phyloP scores from a whole-genome alignment of 257 asterid genomes.

The Solanum dulcamara region DNA sequence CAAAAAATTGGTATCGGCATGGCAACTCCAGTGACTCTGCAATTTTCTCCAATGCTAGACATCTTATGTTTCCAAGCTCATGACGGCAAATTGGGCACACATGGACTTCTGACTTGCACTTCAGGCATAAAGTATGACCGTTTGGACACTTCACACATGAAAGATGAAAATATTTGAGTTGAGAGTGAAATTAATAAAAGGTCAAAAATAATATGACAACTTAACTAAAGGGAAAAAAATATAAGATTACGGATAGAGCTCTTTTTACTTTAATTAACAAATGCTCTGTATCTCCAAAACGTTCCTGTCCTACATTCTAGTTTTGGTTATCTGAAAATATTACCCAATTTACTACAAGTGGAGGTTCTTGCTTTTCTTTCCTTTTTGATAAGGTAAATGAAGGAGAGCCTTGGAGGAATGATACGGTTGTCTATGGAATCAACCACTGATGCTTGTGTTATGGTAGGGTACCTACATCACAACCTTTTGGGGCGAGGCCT shows the following conservation, averaged over 20 bases:
- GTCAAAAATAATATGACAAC: neutral
- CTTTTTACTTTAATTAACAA: neutral
- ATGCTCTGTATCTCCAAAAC: neutral
- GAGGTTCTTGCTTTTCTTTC: neutral
- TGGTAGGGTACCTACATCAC: neutral
- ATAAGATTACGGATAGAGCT: neutral
- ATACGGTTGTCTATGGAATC: neutral
- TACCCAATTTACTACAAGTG: neutral
- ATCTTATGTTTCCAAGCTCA: constrained; percentile 39
- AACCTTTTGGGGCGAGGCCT: neutral
- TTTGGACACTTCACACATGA: constrained; percentile 21
- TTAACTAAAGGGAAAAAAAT: neutral
- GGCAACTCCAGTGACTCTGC: constrained; percentile 32
- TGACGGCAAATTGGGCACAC: constrained; percentile 32
- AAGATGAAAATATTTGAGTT: neutral
- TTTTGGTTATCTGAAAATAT: neutral
- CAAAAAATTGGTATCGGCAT: constrained; percentile 20
- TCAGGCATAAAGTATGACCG: constrained; percentile 25
- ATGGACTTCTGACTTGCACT: constrained; percentile 17
- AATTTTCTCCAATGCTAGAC: constrained; percentile 33
- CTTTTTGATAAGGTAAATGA: neutral
- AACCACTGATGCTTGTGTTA: neutral
- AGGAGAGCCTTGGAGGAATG: neutral
- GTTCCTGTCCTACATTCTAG: neutral
- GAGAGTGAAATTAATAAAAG: neutral